phyloP scores from a whole-genome alignment of 352 stramenopile genomes.

The Lagenidium giganteum region DNA sequence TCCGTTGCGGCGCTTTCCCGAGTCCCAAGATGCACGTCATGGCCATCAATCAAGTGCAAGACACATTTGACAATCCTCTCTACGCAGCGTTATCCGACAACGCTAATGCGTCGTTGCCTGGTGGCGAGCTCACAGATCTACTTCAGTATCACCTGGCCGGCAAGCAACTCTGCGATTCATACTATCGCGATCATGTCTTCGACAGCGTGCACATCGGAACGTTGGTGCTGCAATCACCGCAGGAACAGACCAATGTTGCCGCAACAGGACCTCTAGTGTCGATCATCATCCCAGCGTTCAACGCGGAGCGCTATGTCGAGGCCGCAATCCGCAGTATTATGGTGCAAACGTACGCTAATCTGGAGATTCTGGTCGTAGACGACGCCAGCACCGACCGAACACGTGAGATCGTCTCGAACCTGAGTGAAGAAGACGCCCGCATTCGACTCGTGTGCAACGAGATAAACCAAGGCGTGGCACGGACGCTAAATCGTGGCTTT shows the following conservation, averaged over 20 bases:
- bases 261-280: constrained; percentile 30
- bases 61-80: constrained; percentile 67
- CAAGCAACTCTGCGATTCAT: constrained; percentile 42
- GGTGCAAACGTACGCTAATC: constrained; percentile 27
- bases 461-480: constrained; percentile 46
- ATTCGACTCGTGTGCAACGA: constrained; percentile 40
- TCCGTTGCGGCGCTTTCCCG: constrained; percentile 38
- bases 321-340: constrained; percentile 40
- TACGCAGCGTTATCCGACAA: constrained; percentile 25
- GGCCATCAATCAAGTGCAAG: constrained; percentile 84
- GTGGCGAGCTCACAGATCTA: constrained; percentile 25
- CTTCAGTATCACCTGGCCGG: constrained; percentile 23
- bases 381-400: constrained; percentile 54
- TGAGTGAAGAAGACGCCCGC: constrained; percentile 29
- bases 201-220: constrained; percentile 78
- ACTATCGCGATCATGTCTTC: constrained; percentile 52
- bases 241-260: constrained; percentile 11
- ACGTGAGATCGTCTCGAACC: constrained; percentile 28
- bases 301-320: constrained; percentile 32
- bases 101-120: constrained; percentile 10
- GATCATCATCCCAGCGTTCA: constrained; percentile 76
- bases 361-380: constrained; percentile 73
- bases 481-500: constrained; percentile 70
- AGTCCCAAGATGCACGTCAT: constrained; percentile 69
- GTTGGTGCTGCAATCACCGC: constrained; percentile 32